phyloP scores from a whole-genome alignment of 345 rosid species.

The Acer saccharum region DNA sequence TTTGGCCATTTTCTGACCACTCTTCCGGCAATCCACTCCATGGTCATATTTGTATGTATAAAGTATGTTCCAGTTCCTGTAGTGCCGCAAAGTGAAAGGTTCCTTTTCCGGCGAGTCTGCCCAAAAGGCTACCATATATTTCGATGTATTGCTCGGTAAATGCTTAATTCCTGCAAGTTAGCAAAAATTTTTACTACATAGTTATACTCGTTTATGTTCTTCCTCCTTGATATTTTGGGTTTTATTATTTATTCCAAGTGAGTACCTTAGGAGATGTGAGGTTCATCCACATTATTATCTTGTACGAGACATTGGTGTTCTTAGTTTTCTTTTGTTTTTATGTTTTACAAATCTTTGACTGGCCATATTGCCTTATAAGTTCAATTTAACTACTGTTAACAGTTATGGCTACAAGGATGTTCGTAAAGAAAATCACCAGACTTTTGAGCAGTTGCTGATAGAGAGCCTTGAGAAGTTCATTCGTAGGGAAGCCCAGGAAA shows the following conservation, averaged over 20 bases:
- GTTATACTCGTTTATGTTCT: not conserved
- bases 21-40: conserved; percentile 96
- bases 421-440: conserved; percentile 93
- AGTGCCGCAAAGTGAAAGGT: conserved; percentile 95
- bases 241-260: not conserved
- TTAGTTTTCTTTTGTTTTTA: not conserved
- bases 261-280: not conserved
- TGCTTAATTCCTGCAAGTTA: conserved; percentile 13
- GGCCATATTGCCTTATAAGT: not conserved
- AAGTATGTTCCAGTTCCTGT: conserved; percentile 95
- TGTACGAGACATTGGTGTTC: not conserved
- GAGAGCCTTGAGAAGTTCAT: conserved; percentile 98
- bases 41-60: conserved; percentile 93
- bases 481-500: conserved; percentile 93
- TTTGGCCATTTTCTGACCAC: conserved; percentile 97
- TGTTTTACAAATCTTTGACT: not conserved
- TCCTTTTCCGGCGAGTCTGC: conserved; percentile 95
- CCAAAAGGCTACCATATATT: conserved; percentile 87
- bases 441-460: conserved; percentile 91
- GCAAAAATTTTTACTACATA: conserved; percentile 2
- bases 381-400: conserved; percentile 22
- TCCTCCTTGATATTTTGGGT: not conserved
- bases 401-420: conserved; percentile 98
- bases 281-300: not conserved
- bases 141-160: conserved; percentile 96